Conservation (phyloP, 192 early-diverging fungal species). For the Haplosporangium gracile region DNA sequence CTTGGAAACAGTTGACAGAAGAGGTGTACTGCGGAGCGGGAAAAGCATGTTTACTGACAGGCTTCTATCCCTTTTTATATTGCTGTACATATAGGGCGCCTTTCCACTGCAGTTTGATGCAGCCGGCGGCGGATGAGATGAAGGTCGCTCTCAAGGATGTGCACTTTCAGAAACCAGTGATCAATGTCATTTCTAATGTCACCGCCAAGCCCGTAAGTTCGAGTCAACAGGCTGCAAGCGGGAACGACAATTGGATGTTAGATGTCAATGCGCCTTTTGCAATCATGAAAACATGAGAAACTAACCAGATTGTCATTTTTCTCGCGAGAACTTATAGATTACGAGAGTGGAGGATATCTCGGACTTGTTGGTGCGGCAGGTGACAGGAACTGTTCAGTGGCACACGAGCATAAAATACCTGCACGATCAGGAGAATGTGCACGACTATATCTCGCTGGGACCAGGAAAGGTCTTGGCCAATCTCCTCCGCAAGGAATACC, state of each 20-base stretch:
- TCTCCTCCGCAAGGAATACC: constrained; percentile 89
- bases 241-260: not conserved
- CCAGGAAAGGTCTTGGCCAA: constrained; percentile 92
- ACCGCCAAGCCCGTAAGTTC: constrained; percentile 84
- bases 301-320: not conserved
- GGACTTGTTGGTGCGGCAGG: constrained; percentile 78
- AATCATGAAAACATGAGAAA: not conserved
- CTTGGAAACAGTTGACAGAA: not conserved
- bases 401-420: constrained; percentile 84
- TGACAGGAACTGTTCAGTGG: constrained; percentile 92
- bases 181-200: constrained; percentile 94
- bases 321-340: constrained; percentile 32
- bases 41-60: not conserved
- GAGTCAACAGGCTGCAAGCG: not conserved
- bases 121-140: constrained; percentile 84
- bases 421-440: constrained; percentile 72
- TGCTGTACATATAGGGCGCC: constrained; percentile 73
- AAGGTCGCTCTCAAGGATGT: constrained; percentile 75
- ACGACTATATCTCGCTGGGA: constrained; percentile 90
- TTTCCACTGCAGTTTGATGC: constrained; percentile 96
- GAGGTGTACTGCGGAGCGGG: not conserved
- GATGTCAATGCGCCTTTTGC: too few species aligned
- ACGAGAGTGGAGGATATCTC: constrained; percentile 70
- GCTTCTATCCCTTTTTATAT: not conserved
- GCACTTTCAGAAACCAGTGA: constrained; percentile 78